phyloP scores from a whole-genome alignment of 768 basidiomycete species.

The Boletus subcaerulescens region DNA sequence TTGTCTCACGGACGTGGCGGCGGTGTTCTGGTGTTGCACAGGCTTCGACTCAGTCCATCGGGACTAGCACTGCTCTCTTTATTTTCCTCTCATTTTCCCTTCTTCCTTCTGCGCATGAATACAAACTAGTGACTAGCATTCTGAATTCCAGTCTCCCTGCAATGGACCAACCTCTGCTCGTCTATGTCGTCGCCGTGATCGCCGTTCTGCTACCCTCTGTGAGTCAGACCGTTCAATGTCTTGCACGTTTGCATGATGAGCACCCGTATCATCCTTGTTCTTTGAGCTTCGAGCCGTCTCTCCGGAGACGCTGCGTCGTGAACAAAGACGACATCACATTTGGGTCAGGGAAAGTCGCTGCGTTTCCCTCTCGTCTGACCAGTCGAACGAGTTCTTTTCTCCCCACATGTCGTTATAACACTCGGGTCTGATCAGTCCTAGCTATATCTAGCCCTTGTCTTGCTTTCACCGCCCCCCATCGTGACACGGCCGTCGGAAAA shows the following conservation, averaged over 20 bases:
- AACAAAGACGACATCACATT: conserved; percentile 58
- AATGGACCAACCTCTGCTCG: conserved; percentile 28
- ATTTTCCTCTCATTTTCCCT: neutral
- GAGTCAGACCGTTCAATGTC: conserved; percentile 16
- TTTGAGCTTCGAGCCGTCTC: conserved; percentile 69
- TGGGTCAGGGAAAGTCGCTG: conserved; percentile 42
- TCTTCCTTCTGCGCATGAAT: too few species aligned
- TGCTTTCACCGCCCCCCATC: conserved; percentile 73
- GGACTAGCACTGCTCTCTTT: neutral
- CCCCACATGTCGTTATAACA: neutral
- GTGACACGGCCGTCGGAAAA: conserved; percentile 63
- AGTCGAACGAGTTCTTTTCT: neutral
- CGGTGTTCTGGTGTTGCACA: neutral
- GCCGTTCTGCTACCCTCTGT: conserved; percentile 26
- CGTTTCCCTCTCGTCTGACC: conserved; percentile 37
- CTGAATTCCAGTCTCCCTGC: neutral
- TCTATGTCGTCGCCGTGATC: conserved; percentile 19
- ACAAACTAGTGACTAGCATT: neutral
- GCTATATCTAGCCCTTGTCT: conserved; percentile 67
- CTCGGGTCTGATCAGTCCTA: conserved; percentile 32
- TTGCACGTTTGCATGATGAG: conserved; percentile 46
- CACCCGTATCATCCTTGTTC: conserved; percentile 87
- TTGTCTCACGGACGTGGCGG: neutral
- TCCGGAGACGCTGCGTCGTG: conserved; percentile 47
- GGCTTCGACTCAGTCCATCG: neutral